These are phyloP conservation scores for Solanum chilense DNA, from an alignment of 257 asterid genomes.

Conservation along the genomic window DNA sequence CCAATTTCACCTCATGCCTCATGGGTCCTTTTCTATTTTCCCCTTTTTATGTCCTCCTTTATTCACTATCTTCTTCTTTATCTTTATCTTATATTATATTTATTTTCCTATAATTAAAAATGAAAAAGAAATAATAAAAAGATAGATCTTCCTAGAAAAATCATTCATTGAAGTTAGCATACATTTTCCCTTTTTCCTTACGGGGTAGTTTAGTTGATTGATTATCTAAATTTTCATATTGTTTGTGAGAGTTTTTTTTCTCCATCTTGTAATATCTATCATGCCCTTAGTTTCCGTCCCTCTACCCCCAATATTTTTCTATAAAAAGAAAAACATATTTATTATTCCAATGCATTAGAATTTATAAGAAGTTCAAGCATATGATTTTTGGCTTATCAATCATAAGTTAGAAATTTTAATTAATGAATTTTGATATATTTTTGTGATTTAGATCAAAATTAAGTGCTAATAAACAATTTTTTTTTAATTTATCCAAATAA, in stretches of 20 bases:
- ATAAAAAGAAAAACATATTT: background rate
- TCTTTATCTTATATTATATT: background rate
- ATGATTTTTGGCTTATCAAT: background rate
- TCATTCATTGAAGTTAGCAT: background rate
- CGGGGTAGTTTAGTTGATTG: background rate
- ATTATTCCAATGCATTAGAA: background rate
- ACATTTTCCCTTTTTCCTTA: background rate
- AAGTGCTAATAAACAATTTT: too few species aligned
- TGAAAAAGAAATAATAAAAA: background rate
- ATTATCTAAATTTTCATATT: background rate
- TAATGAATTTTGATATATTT: background rate
- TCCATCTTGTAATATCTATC: background rate
- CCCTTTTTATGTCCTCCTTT: background rate
- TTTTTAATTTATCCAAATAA: too few species aligned
- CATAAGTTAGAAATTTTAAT: background rate
- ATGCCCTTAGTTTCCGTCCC: too few species aligned
- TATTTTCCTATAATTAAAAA: background rate
- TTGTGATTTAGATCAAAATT: background rate
- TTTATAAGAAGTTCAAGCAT: background rate
- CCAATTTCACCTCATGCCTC: conserved; percentile 7
- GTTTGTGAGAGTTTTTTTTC: rapidly evolving
- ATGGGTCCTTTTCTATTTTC: background rate
- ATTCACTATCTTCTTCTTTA: background rate
- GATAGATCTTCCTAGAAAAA: background rate
- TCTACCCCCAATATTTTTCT: background rate